These are phyloP conservation scores for Colletotrichum shisoi DNA, from an alignment of 2,329 filamentous ascomycete species.

Conservation along the genomic window DNA sequence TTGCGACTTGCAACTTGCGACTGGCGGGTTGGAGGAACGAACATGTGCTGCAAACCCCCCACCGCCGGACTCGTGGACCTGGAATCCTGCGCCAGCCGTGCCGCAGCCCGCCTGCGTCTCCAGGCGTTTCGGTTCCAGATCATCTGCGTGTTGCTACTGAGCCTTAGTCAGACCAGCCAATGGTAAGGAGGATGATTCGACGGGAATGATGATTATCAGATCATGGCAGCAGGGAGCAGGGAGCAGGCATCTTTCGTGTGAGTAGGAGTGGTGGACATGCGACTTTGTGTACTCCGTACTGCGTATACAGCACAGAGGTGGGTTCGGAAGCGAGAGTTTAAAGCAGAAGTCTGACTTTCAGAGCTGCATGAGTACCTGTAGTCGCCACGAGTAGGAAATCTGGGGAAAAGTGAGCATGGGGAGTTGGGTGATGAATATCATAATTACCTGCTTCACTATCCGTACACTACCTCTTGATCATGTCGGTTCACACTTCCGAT, in stretches of 20 bases:
- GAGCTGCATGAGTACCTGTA: background rate
- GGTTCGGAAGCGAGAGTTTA: background rate
- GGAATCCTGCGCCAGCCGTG: conserved; percentile 25
- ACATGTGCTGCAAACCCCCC: conserved; percentile 9
- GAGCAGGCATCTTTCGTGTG: conserved; percentile 15
- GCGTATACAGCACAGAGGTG: background rate
- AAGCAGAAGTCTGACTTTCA: background rate
- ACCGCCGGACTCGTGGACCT: background rate
- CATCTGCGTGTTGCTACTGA: conserved; percentile 21
- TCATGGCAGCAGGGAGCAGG: conserved; percentile 26
- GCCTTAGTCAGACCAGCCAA: conserved; percentile 25
- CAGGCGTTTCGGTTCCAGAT: conserved; percentile 29
- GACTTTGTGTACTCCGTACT: too few species aligned
- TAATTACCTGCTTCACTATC: background rate
- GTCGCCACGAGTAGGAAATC: conserved; percentile 10
- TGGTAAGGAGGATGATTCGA: conserved; percentile 11
- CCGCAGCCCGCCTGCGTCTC: conserved; percentile 19
- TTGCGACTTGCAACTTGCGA: conserved; percentile 2
- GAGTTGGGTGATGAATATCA: background rate
- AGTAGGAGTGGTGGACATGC: background rate
- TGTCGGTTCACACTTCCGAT: background rate
- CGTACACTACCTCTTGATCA: background rate
- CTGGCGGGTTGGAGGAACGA: background rate
- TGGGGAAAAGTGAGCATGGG: background rate
- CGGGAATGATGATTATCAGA: conserved; percentile 25